These are phyloP conservation scores for Escallonia herrerae DNA, from an alignment of 129 eudicot species.

Conservation along the genomic window DNA sequence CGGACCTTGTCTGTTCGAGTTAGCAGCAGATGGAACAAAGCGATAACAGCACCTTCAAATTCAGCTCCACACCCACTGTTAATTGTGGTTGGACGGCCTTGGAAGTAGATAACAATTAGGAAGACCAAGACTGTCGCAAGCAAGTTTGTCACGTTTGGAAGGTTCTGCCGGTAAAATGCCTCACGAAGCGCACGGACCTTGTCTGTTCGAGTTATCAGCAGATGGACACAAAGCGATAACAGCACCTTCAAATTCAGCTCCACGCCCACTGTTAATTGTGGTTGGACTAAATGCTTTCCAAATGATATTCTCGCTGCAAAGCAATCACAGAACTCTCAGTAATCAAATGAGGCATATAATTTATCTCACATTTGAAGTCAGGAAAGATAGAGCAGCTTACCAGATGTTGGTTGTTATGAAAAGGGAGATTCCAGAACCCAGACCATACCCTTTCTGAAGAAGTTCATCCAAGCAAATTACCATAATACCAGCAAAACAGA, in stretches of 20 bases:
- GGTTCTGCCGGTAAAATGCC: conserved; percentile 92
- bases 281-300: conserved; percentile 61
- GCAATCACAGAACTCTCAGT: background rate
- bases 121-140: conserved; percentile 72
- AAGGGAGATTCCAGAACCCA: conserved; percentile 53
- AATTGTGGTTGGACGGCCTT: too few relatives aligned
- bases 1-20: conserved; percentile 56
- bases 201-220: conserved; percentile 59
- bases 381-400: conserved; percentile 14
- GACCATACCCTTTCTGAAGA: conserved; percentile 40
- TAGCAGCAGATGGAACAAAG: conserved; percentile 72
- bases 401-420: conserved; percentile 64
- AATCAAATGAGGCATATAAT: background rate
- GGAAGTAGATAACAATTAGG: conserved; percentile 52
- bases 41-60: too few relatives aligned
- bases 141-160: conserved; percentile 83
- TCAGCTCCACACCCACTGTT: too few relatives aligned
- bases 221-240: conserved; percentile 81
- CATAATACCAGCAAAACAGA: conserved; percentile 62
- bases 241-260: too few relatives aligned
- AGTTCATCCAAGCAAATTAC: conserved; percentile 34
- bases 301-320: conserved; percentile 43
- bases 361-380: background rate
- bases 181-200: conserved; percentile 67
- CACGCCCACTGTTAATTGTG: conserved; percentile 43